These are phyloP conservation scores for Fomitopsis pulvina DNA, from an alignment of 768 basidiomycete genomes.

Conservation along the genomic window DNA sequence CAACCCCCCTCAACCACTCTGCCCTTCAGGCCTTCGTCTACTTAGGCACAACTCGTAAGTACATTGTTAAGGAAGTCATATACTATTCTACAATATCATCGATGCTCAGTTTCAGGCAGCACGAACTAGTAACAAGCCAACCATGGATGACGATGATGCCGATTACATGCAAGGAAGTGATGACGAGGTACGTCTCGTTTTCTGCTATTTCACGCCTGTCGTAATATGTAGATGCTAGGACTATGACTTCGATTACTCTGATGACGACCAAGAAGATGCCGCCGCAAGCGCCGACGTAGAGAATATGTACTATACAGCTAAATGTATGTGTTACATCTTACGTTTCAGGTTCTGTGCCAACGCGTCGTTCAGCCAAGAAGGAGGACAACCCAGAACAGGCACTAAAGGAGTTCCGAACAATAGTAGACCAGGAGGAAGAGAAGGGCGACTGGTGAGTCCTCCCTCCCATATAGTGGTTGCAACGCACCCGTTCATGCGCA, in stretches of 20 bases:
- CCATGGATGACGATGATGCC: constrained; percentile 91
- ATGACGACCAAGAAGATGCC: constrained; percentile 78
- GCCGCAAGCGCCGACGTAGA: constrained; percentile 84
- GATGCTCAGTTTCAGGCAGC: too few relatives aligned
- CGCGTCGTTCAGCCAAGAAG: constrained; percentile 63
- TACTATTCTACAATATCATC: too few relatives aligned
- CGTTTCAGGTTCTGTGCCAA: not conserved
- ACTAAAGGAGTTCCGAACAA: constrained; percentile 79
- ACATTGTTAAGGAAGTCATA: too few relatives aligned
- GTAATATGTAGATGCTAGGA: constrained; percentile 43
- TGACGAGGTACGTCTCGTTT: constrained; percentile 52
- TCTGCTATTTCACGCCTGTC: not conserved
- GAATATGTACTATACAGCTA: constrained; percentile 98
- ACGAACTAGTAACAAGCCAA: not conserved
- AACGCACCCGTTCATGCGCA: not conserved
- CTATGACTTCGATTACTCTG: constrained; percentile 96
- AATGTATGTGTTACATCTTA: constrained; percentile 50
- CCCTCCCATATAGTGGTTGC: constrained; percentile 1
- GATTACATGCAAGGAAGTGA: constrained; percentile 91
- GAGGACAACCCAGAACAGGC: constrained; percentile 93
- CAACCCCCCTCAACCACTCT: too few relatives aligned
- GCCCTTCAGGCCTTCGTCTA: too few relatives aligned
- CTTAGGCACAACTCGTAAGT: too few relatives aligned
- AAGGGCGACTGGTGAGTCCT: constrained; percentile 83
- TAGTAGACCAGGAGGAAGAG: constrained; percentile 87